A percentile compares a stretch with the other conserved stretches of the same genome.
Conservation (phyloP, 2,329 filamentous ascomycete species). For the Fusarium torulosum region DNA sequence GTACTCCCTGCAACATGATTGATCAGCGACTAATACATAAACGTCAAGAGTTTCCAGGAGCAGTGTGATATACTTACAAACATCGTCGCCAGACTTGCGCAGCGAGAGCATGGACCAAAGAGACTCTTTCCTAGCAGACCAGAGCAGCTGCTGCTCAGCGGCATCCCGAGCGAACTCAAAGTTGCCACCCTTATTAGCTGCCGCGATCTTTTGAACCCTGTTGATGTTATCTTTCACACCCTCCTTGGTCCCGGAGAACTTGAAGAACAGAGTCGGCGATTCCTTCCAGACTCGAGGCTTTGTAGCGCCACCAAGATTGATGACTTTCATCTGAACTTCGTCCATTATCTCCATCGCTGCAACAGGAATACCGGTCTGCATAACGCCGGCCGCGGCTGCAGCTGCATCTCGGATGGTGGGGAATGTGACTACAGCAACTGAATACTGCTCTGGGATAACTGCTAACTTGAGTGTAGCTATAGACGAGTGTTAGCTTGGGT, state of each 20-base stretch:
- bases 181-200: constrained; percentile 70
- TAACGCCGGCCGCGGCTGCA: constrained; percentile 78
- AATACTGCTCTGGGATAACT: constrained; percentile 79
- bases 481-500: constrained; percentile 3
- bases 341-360: constrained; percentile 90
- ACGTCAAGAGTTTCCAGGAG: not conserved
- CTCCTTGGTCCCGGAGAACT: constrained; percentile 82
- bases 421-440: constrained; percentile 84
- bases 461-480: constrained; percentile 81
- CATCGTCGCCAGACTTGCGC: constrained; percentile 75
- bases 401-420: constrained; percentile 82
- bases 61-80: constrained; percentile 58
- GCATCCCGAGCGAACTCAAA: constrained; percentile 83
- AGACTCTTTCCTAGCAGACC: constrained; percentile 85
- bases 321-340: constrained; percentile 86
- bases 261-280: constrained; percentile 84
- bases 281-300: constrained; percentile 79
- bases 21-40: not conserved
- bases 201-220: constrained; percentile 76
- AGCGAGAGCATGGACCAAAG: constrained; percentile 86
- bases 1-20: constrained; percentile 71
- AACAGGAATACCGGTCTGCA: constrained; percentile 79
- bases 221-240: constrained; percentile 83
- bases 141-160: constrained; percentile 79
- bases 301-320: constrained; percentile 80